Base-by-base conservation (phyloP, 768 basidiomycete species). In the Mycena amicta region DNA sequence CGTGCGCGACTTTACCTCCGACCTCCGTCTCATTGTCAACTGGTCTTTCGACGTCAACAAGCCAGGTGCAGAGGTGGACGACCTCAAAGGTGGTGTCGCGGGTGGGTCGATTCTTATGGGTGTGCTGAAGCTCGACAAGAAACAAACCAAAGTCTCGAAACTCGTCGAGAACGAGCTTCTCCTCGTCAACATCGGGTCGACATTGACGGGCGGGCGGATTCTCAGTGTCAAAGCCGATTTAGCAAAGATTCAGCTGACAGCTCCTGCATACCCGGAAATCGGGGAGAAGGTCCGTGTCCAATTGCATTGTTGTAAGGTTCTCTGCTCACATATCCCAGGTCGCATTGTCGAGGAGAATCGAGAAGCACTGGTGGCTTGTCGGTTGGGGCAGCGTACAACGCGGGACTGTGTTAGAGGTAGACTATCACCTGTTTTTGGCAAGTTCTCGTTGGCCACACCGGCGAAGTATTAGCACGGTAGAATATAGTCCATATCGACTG, bases 41-140 rank as follows among this genome's bases (percentile, higher is more conserved):
- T 93, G 96, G 64, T 97, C 95, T 20, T 99, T 98, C 76, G 97
- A 99, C 72, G 96, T 99, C 72, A 99, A 99, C 83, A 98, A 97
- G 75, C 97, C 97, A 12, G 97, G 96, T 70, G 87, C 95, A 3
- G 93, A 95, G 69, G 95, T 98, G 3, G 90, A 96, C 65, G 97
- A 99, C 40, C 83, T 98, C 60, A 96, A 98, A 76, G 96, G 96
- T 57, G 97, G 97, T 69, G 97, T 98, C 39, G 97, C 97, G 18
- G 97, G 97, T 73, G 96, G 97, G 20, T 94, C 91, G 12, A 95
- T 98, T 69, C 82, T 99, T 62, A 92, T 86, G 4, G 96, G 97
- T 67, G 89, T 97, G 25, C 85, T 99, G 59, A 84, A 82, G 58
- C 81, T 98, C 45, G 97, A 98, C 78, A 97, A 95, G 80, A 99